phyloP scores from a whole-genome alignment of 2,329 filamentous ascomycete species.

The Chaetothyriales sp. region DNA sequence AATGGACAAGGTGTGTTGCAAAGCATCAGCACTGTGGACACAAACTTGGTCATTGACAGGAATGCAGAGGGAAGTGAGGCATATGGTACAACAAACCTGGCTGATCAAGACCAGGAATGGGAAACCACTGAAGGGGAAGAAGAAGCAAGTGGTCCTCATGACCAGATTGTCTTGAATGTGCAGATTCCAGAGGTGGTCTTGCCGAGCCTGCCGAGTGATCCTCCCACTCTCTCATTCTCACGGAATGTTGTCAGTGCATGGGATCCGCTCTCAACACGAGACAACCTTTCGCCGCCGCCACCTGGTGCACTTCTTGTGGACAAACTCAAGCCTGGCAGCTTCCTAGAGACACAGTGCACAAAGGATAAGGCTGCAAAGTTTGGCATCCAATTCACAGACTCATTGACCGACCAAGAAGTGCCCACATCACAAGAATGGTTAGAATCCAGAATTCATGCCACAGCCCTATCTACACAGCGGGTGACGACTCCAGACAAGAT shows the following conservation, averaged over 20 bases:
- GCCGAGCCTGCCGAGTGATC: background rate
- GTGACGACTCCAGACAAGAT: background rate
- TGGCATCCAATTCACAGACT: background rate
- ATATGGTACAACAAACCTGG: background rate
- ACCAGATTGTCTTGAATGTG: background rate
- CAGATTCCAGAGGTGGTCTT: background rate
- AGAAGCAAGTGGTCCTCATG: background rate
- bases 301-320: background rate
- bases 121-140: background rate
- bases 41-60: too few relatives aligned
- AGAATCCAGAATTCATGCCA: too few relatives aligned
- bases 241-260: background rate
- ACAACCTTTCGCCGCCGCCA: background rate
- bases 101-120: background rate
- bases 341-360: background rate
- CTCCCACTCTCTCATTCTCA: background rate
- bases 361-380: background rate
- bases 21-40: too few relatives aligned
- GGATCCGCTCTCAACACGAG: background rate
- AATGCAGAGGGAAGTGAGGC: background rate
- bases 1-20: too few relatives aligned
- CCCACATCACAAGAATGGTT: background rate
- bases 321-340: background rate
- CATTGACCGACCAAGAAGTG: background rate
- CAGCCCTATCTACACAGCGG: background rate